Conservation (phyloP, 441 rosid species). For the Pelargonium cotyledonis region DNA sequence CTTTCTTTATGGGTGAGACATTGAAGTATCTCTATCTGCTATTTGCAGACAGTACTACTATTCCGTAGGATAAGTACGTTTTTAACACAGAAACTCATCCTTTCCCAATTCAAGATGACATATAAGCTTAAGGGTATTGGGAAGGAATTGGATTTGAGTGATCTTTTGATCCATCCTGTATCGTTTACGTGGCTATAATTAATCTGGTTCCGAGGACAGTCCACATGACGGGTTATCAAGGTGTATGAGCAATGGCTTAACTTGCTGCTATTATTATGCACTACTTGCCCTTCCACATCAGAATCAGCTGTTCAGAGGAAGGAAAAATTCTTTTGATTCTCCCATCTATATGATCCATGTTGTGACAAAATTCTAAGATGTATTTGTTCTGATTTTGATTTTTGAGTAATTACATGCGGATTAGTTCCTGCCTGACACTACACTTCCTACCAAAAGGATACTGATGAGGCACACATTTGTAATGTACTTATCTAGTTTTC, state of each 20-base stretch:
- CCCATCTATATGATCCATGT: constrained; percentile 17
- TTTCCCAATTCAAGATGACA: constrained; percentile 47
- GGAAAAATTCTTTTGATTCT: constrained; percentile 7
- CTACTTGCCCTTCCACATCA: neutral
- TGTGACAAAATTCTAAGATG: constrained; percentile 22
- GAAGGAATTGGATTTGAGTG: constrained; percentile 8
- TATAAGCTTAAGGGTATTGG: constrained; percentile 9
- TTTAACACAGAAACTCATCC: constrained; percentile 96
- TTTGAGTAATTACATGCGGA: constrained; percentile 17
- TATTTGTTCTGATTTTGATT: constrained; percentile 20
- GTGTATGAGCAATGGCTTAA: constrained; percentile 7
- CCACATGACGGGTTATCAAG: constrained; percentile 11
- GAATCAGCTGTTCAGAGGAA: constrained; percentile 16
- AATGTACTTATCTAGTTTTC: constrained; percentile 21
- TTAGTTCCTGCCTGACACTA: neutral
- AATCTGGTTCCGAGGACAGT: constrained; percentile 18
- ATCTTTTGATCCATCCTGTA: constrained; percentile 13
- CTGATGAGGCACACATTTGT: constrained; percentile 22
- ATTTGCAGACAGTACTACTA: constrained; percentile 62
- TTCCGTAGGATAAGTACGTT: constrained; percentile 78
- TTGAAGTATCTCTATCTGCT: constrained; percentile 82
- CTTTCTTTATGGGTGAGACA: constrained; percentile 88
- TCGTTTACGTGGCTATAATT: constrained; percentile 11
- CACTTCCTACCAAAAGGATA: constrained; percentile 17
- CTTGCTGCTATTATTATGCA: neutral